Conservation (phyloP, 805 yeast species). For the Yarrowia sp. region DNA sequence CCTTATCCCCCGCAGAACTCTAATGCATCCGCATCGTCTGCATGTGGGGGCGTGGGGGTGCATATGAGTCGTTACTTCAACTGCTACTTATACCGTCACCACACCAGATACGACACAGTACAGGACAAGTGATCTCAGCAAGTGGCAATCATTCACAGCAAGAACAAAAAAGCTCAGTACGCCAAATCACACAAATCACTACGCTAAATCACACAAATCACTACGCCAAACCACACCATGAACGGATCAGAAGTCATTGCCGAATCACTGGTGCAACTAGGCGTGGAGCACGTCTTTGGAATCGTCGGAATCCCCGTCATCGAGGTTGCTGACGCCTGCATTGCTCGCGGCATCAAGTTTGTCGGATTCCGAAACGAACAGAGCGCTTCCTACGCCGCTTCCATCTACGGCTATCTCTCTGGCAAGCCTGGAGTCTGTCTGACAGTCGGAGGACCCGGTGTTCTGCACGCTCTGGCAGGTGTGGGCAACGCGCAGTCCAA, state of each 20-base stretch:
- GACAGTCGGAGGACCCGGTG: slow-evolving; percentile 76
- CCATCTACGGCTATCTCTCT: slow-evolving; percentile 64
- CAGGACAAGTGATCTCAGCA: background rate
- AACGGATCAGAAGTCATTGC: slow-evolving; percentile 53
- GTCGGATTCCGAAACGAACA: slow-evolving; percentile 68
- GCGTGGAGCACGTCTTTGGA: slow-evolving; percentile 61
- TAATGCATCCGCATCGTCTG: background rate
- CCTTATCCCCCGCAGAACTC: background rate
- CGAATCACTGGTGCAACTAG: slow-evolving; percentile 46
- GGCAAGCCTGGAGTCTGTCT: slow-evolving; percentile 63
- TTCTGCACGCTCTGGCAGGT: slow-evolving; percentile 66
- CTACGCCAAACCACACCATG: background rate
- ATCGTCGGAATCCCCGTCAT: slow-evolving; percentile 76
- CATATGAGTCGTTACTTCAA: background rate
- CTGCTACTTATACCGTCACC: no score
- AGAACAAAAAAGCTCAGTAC: no score
- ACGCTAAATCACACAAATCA: background rate
- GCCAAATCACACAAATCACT: background rate
- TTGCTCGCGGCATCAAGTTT: slow-evolving; percentile 53
- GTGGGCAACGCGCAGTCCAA: slow-evolving; percentile 59
- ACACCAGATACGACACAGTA: background rate
- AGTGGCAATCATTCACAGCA: background rate
- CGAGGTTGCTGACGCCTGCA: slow-evolving; percentile 63
- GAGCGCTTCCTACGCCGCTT: slow-evolving; percentile 73
- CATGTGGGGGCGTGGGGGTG: slow-evolving; percentile 7